Conservation (phyloP, 345 rosid genomes). For the Sisymbrium altissimum region DNA sequence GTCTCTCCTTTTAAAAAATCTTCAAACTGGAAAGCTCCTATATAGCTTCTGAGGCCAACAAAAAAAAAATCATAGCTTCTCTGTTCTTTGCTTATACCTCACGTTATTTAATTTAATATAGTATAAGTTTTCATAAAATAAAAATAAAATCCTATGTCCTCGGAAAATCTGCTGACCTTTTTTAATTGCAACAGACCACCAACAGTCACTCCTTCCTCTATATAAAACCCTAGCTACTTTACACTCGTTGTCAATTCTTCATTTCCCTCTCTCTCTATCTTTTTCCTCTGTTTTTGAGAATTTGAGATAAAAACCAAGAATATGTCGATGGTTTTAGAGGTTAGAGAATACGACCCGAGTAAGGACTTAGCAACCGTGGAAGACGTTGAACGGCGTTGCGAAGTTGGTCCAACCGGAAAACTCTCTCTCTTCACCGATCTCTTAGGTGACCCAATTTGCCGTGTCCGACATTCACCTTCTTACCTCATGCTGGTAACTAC, state of each 20-base stretch:
- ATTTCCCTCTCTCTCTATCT: background rate
- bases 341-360: slow-evolving; percentile 65
- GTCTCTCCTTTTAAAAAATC: background rate
- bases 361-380: slow-evolving; percentile 59
- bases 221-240: slow-evolving; percentile 28
- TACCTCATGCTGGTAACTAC: slow-evolving; percentile 87
- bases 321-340: slow-evolving; percentile 38
- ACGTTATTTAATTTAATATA: slow-evolving; percentile 2
- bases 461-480: slow-evolving; percentile 97
- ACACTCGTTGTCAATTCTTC: slow-evolving; percentile 4
- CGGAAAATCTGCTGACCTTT: slow-evolving; percentile 28
- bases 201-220: slow-evolving; percentile 17
- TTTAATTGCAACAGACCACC: background rate
- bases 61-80: background rate
- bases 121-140: background rate
- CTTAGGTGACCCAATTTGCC: slow-evolving; percentile 90
- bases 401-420: slow-evolving; percentile 57
- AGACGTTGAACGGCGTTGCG: slow-evolving; percentile 77
- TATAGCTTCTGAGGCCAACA: background rate
- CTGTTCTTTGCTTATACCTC: slow-evolving; percentile 21
- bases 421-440: slow-evolving; percentile 89
- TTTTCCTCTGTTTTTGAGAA: background rate
- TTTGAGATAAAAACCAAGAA: slow-evolving; percentile 1
- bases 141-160: background rate
- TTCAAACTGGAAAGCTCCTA: background rate